These are phyloP conservation scores for Xerocomus nothofagi DNA, from an alignment of 1,284 basidiomycete genomes.

Conservation along the genomic window DNA sequence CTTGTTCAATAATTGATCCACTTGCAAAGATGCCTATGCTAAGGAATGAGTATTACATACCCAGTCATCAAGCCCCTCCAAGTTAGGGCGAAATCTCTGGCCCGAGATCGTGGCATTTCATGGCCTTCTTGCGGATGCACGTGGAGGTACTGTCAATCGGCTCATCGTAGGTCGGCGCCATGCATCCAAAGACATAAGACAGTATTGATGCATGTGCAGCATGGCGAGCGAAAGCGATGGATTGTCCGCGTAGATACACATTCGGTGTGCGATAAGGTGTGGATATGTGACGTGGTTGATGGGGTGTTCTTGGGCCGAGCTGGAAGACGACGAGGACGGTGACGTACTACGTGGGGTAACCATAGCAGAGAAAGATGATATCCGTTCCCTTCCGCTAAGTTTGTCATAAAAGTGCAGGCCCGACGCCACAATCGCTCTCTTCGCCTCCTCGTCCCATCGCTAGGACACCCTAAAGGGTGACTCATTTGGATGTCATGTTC, in stretches of 20 bases:
- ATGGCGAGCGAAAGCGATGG: conserved; percentile 83
- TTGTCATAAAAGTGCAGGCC: not conserved
- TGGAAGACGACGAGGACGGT: not conserved
- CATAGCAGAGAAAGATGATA: not conserved
- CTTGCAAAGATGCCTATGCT: too few species aligned
- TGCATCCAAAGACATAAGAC: conserved; percentile 85
- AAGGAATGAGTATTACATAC: too few species aligned
- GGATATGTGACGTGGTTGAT: conserved; percentile 70
- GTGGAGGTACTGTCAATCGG: too few species aligned
- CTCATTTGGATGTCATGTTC: conserved; percentile 81
- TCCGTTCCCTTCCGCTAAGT: not conserved
- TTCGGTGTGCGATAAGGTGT: conserved; percentile 69
- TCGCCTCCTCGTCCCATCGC: conserved; percentile 48
- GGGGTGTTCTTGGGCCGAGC: conserved; percentile 31
- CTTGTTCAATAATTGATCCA: too few species aligned
- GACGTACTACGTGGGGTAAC: not conserved
- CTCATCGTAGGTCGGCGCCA: conserved; percentile 83
- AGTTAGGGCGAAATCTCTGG: too few species aligned
- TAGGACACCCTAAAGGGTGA: conserved; percentile 66
- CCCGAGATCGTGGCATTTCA: too few species aligned
- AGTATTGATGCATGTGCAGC: conserved; percentile 69
- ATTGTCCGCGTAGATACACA: conserved; percentile 74
- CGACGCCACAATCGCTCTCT: conserved; percentile 30
- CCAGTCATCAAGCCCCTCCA: too few species aligned
- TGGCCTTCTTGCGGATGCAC: too few species aligned